phyloP scores from a whole-genome alignment of 2,329 filamentous ascomycete genomes.

The Ceratocystis diversiconidia region DNA sequence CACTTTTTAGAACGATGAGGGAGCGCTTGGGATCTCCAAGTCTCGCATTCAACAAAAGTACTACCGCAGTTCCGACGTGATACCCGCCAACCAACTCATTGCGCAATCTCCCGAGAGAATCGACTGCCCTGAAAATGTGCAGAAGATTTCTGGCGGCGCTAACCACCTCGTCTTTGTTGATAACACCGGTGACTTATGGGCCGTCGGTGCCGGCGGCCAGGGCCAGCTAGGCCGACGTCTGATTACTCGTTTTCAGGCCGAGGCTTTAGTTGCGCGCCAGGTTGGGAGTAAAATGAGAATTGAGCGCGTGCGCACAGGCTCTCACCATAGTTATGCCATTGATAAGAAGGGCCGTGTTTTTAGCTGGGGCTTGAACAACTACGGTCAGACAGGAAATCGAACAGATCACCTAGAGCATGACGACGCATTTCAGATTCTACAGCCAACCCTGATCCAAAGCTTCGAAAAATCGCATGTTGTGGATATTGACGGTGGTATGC shows the following conservation, averaged over 20 bases:
- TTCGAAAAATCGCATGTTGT: constrained; percentile 40
- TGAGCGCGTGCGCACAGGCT: constrained; percentile 36
- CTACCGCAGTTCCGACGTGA: constrained; percentile 1
- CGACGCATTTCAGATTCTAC: constrained; percentile 28
- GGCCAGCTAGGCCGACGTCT: constrained; percentile 28
- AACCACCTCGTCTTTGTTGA: constrained; percentile 44
- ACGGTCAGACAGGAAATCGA: constrained; percentile 50
- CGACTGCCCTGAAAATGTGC: constrained; percentile 37
- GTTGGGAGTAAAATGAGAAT: constrained; percentile 26
- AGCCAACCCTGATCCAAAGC: constrained; percentile 1
- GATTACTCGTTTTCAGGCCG: constrained; percentile 35
- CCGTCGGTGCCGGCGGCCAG: constrained; percentile 45
- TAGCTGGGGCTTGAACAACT: constrained; percentile 59
- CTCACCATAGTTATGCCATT: constrained; percentile 58
- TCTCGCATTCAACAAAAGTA: constrained; percentile 21
- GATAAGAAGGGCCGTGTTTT: constrained; percentile 48
- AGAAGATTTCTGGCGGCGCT: constrained; percentile 38
- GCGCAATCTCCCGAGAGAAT: constrained; percentile 29
- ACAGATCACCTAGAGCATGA: constrained; percentile 40
- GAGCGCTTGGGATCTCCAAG: constrained; percentile 37
- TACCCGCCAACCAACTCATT: constrained; percentile 14
- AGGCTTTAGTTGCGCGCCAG: constrained; percentile 33
- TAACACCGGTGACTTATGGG: constrained; percentile 35
- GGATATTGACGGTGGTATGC: constrained; percentile 46
- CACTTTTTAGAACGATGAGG: constrained; percentile 28